These are phyloP conservation scores for Podaxis sp. DNA, from an alignment of 768 basidiomycete genomes.

Conservation along the genomic window DNA sequence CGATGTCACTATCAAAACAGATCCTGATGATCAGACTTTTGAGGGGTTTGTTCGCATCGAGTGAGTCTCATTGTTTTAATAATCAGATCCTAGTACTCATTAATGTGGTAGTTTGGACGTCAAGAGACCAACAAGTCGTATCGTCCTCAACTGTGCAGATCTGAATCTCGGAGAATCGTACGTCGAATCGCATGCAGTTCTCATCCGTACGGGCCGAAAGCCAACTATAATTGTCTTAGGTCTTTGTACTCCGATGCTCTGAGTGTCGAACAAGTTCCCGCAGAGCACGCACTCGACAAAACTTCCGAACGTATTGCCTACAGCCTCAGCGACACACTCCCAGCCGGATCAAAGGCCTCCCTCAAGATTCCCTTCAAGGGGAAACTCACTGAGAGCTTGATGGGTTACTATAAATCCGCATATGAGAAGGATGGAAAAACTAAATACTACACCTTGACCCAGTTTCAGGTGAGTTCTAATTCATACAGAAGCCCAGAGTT, in stretches of 20 bases:
- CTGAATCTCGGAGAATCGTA: slow-evolving; percentile 56
- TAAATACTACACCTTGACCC: slow-evolving; percentile 76
- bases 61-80: slow-evolving; percentile 33
- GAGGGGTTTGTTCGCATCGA: slow-evolving; percentile 73
- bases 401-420: slow-evolving; percentile 77
- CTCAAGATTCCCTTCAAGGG: slow-evolving; percentile 71
- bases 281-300: slow-evolving; percentile 50
- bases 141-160: slow-evolving; percentile 65
- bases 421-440: slow-evolving; percentile 63
- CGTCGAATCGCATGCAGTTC: slow-evolving; percentile 16
- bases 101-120: slow-evolving; percentile 54
- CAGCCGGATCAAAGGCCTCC: slow-evolving; percentile 65
- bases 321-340: slow-evolving; percentile 52
- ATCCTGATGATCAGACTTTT: slow-evolving; percentile 75
- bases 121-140: slow-evolving; percentile 51
- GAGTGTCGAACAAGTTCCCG: slow-evolving; percentile 43
- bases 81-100: not conserved
- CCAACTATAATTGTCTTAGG: slow-evolving; percentile 19
- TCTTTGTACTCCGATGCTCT: slow-evolving; percentile 53
- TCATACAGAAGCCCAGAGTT: not conserved
- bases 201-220: not conserved
- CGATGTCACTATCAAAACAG: slow-evolving; percentile 75
- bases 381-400: slow-evolving; percentile 67
- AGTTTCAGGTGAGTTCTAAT: slow-evolving; percentile 64
- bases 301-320: slow-evolving; percentile 65